Percentiles rank a stretch among this genome's conserved stretches.
Conservation (phyloP, 1,284 basidiomycete species). For the Irpex rosettiformis region DNA sequence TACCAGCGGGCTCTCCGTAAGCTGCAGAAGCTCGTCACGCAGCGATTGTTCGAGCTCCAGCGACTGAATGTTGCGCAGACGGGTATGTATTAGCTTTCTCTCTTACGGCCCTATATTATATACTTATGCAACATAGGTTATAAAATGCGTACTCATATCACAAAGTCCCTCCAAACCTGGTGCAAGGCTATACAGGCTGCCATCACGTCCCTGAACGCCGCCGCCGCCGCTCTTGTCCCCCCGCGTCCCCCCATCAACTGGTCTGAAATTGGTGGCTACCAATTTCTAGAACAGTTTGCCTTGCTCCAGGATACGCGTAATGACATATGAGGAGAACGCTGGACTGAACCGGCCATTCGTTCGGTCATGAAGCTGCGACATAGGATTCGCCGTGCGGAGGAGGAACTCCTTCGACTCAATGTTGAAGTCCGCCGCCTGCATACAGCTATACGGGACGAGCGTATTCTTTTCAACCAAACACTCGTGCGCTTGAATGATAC, state of each 20-base stretch:
- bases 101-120: neutral
- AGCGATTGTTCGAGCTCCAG: slow-evolving; percentile 27
- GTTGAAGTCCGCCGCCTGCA: slow-evolving; percentile 26
- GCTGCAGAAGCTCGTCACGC: slow-evolving; percentile 24
- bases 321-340: slow-evolving; percentile 26
- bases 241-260: slow-evolving; percentile 27
- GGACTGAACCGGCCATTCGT: slow-evolving; percentile 26
- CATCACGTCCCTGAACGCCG: slow-evolving; percentile 24
- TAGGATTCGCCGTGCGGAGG: slow-evolving; percentile 28
- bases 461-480: neutral
- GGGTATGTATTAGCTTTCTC: slow-evolving; percentile 10
- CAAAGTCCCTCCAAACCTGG: slow-evolving; percentile 23
- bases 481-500: neutral
- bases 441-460: slow-evolving; percentile 25
- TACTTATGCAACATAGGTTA: slow-evolving; percentile 15
- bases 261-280: slow-evolving; percentile 27
- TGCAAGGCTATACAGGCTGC: slow-evolving; percentile 22
- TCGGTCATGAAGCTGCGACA: slow-evolving; percentile 25
- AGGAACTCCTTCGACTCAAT: slow-evolving; percentile 31
- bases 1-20: slow-evolving; percentile 21
- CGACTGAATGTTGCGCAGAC: slow-evolving; percentile 23
- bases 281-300: slow-evolving; percentile 33
- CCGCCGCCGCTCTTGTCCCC: slow-evolving; percentile 22
- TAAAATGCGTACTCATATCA: slow-evolving; percentile 23
- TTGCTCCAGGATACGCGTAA: slow-evolving; percentile 29